phyloP scores from a whole-genome alignment of 2,329 filamentous ascomycete genomes.

The Sodiomyces alkalinus region DNA sequence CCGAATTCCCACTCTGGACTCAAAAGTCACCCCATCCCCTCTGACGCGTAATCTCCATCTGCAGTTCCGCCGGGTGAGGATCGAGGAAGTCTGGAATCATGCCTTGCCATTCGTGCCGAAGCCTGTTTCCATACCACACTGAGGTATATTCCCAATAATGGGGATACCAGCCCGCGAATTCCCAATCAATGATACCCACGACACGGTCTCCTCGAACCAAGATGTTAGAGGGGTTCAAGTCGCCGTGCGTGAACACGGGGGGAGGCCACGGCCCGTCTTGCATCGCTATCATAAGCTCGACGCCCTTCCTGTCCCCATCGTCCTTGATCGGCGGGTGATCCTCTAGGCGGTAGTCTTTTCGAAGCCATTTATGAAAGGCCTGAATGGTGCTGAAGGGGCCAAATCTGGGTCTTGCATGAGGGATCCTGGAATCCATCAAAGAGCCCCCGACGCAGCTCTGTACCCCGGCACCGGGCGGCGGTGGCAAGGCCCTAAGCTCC shows the following conservation, averaged over 20 bases:
- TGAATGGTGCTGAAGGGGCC: slow-evolving; percentile 17
- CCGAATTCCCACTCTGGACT: neutral
- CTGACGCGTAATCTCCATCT: slow-evolving; percentile 23
- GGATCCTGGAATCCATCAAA: slow-evolving; percentile 13
- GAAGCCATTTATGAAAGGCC: slow-evolving; percentile 18
- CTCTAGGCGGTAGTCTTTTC: slow-evolving; percentile 11
- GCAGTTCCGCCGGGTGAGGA: slow-evolving; percentile 17
- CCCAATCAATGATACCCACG: slow-evolving; percentile 25
- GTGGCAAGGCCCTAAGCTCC: slow-evolving; percentile 11
- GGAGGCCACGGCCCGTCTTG: slow-evolving; percentile 20
- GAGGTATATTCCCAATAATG: slow-evolving; percentile 19
- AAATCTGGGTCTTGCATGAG: slow-evolving; percentile 7
- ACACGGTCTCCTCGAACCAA: slow-evolving; percentile 22
- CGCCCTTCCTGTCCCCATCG: slow-evolving; percentile 12
- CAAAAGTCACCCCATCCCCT: slow-evolving; percentile 19
- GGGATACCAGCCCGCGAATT: slow-evolving; percentile 17
- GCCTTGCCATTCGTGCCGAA: slow-evolving; percentile 20
- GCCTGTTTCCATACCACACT: slow-evolving; percentile 9
- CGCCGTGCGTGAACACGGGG: slow-evolving; percentile 30
- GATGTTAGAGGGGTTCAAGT: slow-evolving; percentile 28
- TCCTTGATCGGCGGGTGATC: slow-evolving; percentile 6
- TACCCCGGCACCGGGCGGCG: slow-evolving; percentile 8
- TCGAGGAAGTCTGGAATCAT: slow-evolving; percentile 20
- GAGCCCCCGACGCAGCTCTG: slow-evolving; percentile 13
- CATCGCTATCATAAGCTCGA: slow-evolving; percentile 17